Evolutionary conservation across 1,139 yeast species (phyloP).

Genomic region (Suhomyces bribrorum): DNA sequence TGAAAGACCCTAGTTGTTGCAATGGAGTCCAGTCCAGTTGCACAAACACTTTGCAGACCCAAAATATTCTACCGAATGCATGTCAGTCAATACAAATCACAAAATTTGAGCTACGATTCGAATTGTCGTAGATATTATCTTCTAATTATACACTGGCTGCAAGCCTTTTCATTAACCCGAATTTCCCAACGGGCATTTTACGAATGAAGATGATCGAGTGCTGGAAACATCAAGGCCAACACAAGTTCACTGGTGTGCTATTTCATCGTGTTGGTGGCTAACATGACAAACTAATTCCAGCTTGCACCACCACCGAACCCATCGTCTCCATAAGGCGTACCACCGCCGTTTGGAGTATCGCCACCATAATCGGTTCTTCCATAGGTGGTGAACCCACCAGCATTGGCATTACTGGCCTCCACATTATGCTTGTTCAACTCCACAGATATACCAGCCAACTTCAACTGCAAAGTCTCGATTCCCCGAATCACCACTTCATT

Average conservation of each 20-base stretch:
- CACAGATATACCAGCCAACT: constrained; percentile 85
- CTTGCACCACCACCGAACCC: constrained; percentile 44
- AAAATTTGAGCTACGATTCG: background rate
- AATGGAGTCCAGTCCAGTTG: too few species aligned
- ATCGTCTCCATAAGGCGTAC: constrained; percentile 46
- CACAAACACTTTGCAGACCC: too few species aligned
- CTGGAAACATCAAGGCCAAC: too few species aligned
- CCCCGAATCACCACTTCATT: constrained; percentile 87
- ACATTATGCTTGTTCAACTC: constrained; percentile 68
- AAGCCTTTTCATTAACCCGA: background rate
- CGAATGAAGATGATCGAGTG: too few species aligned
- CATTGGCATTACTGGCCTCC: constrained; percentile 45
- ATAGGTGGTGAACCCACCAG: constrained; percentile 52
- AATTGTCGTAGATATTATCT: background rate
- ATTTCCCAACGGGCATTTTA: too few species aligned
- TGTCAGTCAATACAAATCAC: too few species aligned
- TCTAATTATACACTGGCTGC: background rate
- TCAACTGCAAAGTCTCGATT: constrained; percentile 80
- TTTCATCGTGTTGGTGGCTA: background rate
- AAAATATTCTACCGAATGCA: too few species aligned
- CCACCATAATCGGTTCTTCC: constrained; percentile 46
- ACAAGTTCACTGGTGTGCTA: too few species aligned
- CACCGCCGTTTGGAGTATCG: constrained; percentile 41
- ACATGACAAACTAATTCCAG: constrained; percentile 14
- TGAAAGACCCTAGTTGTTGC: too few species aligned